Evolutionary conservation across 1,139 yeast genomes (phyloP).

Genomic region (Lodderomyces margitis): DNA sequence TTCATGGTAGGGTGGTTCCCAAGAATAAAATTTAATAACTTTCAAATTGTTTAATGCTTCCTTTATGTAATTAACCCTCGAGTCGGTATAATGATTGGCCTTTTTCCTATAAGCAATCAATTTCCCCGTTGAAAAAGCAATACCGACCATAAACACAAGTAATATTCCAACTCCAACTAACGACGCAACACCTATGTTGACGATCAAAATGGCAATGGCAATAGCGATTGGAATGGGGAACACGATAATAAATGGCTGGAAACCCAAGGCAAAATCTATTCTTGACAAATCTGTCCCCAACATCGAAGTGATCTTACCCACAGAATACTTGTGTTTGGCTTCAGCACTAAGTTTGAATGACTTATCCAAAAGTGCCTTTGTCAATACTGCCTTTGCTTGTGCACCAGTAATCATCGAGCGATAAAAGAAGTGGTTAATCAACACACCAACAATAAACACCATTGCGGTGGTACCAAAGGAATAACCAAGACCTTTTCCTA

Average conservation of each 20-base stretch:
- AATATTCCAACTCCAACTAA: conserved; percentile 36
- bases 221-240: conserved; percentile 32
- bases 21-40: conserved; percentile 46
- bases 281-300: conserved; percentile 39
- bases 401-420: conserved; percentile 52
- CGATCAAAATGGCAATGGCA: conserved; percentile 31
- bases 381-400: conserved; percentile 62
- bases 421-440: conserved; percentile 31
- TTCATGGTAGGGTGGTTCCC: conserved; percentile 64
- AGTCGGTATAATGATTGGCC: conserved; percentile 33
- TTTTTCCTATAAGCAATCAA: conserved; percentile 27
- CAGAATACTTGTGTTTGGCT: conserved; percentile 58
- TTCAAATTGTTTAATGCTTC: conserved; percentile 37
- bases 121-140: conserved; percentile 23
- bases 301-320: conserved; percentile 64
- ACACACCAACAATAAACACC: conserved; percentile 21
- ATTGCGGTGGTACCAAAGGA: conserved; percentile 25
- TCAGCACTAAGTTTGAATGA: conserved; percentile 60
- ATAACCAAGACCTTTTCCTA: conserved; percentile 32
- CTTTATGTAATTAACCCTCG: conserved; percentile 32
- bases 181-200: conserved; percentile 35
- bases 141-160: conserved; percentile 23
- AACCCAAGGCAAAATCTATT: conserved; percentile 34
- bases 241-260: conserved; percentile 28
- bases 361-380: conserved; percentile 65